Evolutionary conservation across 768 basidiomycete genomes (phyloP).

Genomic region (Candolleomyces eurysporus): DNA sequence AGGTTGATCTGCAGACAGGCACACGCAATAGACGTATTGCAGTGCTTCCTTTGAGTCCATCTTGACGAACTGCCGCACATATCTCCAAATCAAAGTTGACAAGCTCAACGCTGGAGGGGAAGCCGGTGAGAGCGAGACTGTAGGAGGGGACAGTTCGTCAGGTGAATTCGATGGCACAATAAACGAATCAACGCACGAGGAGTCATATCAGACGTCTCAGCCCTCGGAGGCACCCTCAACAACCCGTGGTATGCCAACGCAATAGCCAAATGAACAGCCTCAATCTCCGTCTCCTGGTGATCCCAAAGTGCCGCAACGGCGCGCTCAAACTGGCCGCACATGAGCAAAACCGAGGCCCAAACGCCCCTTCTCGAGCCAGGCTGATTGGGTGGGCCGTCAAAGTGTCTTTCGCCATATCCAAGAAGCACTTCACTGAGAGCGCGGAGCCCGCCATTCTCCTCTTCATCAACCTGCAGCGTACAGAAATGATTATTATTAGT

Average conservation of each 20-base stretch:
- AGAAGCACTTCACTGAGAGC: constrained; percentile 73
- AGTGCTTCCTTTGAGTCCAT: constrained; percentile 92
- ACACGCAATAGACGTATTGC: constrained; percentile 90
- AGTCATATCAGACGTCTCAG: constrained; percentile 82
- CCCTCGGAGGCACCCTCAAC: constrained; percentile 75
- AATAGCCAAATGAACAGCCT: constrained; percentile 92
- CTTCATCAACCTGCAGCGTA: constrained; percentile 64
- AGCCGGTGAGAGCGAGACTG: constrained; percentile 72
- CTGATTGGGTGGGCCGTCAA: constrained; percentile 65
- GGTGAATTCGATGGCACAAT: neutral
- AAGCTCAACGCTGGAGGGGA: constrained; percentile 74
- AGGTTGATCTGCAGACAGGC: constrained; percentile 70
- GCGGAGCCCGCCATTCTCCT: constrained; percentile 74
- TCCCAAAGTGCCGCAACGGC: constrained; percentile 91
- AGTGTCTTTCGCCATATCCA: constrained; percentile 80
- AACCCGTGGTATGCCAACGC: constrained; percentile 92
- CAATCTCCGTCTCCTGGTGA: constrained; percentile 81
- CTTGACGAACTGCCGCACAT: constrained; percentile 88
- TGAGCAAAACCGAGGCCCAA: constrained; percentile 82
- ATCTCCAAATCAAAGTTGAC: constrained; percentile 86
- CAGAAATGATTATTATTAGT: neutral
- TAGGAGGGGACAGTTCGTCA: neutral
- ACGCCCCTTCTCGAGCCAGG: constrained; percentile 58
- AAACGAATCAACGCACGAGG: constrained; percentile 53
- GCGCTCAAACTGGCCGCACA: constrained; percentile 93